These are phyloP conservation scores for Thraustochytrium sp. DNA, from an alignment of 352 stramenopile species.

Conservation along the genomic window DNA sequence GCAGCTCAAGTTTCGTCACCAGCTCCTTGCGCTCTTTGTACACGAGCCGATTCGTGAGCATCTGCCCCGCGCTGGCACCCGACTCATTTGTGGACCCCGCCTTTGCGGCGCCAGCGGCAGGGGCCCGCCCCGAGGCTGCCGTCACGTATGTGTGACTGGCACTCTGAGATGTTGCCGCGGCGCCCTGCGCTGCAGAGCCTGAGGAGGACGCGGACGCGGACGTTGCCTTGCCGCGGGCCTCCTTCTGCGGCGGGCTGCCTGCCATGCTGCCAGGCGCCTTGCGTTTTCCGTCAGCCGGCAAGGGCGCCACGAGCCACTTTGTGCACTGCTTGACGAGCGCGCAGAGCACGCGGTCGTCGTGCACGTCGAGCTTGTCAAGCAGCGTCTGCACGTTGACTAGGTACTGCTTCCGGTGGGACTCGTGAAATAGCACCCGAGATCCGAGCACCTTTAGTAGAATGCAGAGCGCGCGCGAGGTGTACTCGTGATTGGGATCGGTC, in stretches of 20 bases:
- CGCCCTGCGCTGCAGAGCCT: background rate
- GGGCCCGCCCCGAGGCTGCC: too few species aligned
- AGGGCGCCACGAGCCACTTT: background rate
- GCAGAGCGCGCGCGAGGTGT: background rate
- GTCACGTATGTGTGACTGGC: background rate
- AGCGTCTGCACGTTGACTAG: background rate
- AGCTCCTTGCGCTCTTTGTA: conserved; percentile 14
- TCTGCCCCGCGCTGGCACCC: background rate
- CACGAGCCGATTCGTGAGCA: background rate
- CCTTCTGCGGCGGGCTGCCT: too few species aligned
- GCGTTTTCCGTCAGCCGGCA: background rate
- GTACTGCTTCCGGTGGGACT: background rate
- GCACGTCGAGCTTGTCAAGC: conserved; percentile 7
- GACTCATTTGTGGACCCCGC: background rate
- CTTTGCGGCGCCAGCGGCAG: background rate
- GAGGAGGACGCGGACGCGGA: background rate
- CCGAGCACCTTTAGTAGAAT: background rate
- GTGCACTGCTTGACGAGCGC: background rate
- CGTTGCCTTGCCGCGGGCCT: background rate
- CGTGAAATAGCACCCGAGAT: background rate
- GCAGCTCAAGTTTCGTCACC: background rate
- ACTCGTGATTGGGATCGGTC: background rate
- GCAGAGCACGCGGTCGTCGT: background rate
- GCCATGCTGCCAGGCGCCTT: too few species aligned
- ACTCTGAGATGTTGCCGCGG: background rate